Conservation (phyloP, 768 basidiomycete genomes). For the Trametes coccinea region DNA sequence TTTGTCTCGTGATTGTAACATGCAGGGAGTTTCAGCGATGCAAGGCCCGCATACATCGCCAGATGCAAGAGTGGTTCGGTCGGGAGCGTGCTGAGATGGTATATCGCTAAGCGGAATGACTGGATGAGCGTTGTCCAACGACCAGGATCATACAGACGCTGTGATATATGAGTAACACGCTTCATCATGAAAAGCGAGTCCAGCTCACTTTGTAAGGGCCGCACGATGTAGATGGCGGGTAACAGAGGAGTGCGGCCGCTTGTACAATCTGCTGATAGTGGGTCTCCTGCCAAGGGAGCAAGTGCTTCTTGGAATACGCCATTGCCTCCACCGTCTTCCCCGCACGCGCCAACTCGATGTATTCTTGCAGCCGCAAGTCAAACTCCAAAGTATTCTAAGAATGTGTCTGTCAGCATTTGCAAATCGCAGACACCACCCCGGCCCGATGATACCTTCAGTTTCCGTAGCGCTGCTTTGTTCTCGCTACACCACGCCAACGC, state of each 20-base stretch:
- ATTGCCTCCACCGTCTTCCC: constrained; percentile 75
- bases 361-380: constrained; percentile 93
- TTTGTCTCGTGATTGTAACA: constrained; percentile 66
- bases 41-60: constrained; percentile 87
- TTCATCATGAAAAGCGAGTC: neutral
- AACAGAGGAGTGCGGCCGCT: constrained; percentile 76
- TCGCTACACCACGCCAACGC: constrained; percentile 96
- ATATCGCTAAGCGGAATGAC: constrained; percentile 84
- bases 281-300: constrained; percentile 79
- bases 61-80: constrained; percentile 85
- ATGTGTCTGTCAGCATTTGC: neutral
- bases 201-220: constrained; percentile 72
- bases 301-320: constrained; percentile 77
- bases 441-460: constrained; percentile 66
- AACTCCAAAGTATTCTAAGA: constrained; percentile 92
- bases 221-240: constrained; percentile 67
- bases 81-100: constrained; percentile 84
- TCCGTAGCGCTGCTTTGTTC: constrained; percentile 89
- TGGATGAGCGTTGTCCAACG: constrained; percentile 78
- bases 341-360: constrained; percentile 83
- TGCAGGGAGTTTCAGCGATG: constrained; percentile 84
- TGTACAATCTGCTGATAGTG: constrained; percentile 77
- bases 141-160: constrained; percentile 81
- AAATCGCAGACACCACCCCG: neutral
- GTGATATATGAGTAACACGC: constrained; percentile 2